Percentiles rank a stretch among this genome's conserved stretches.
phyloP scores from a whole-genome alignment of 169 alveolate species.

The Neospora caninum region DNA sequence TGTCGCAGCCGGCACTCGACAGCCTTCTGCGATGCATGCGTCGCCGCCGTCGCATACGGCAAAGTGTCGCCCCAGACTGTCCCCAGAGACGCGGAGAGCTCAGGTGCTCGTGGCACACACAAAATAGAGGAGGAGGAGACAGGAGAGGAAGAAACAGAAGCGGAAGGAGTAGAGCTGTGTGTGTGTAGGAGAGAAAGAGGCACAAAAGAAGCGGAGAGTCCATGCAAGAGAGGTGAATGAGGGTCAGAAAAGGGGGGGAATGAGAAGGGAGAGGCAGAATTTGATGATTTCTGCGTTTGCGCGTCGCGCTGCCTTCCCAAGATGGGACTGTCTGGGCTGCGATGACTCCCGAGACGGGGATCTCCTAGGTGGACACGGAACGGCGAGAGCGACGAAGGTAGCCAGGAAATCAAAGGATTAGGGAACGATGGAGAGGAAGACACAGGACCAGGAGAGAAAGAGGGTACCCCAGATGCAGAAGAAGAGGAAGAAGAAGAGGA shows the following conservation, averaged over 20 bases:
- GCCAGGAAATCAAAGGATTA: not conserved
- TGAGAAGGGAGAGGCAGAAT: not conserved
- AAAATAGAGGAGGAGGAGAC: not conserved
- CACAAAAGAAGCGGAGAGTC: not conserved
- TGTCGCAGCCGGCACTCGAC: too few relatives aligned
- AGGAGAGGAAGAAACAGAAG: not conserved
- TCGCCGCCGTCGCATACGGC: not conserved
- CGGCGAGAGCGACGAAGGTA: conserved; percentile 11
- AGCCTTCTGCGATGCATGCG: not conserved
- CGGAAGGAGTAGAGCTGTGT: not conserved
- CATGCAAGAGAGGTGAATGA: not conserved
- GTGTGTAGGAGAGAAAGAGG: not conserved
- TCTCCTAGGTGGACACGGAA: not conserved
- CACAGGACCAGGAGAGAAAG: not conserved
- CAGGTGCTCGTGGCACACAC: not conserved
- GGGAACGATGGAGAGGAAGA: not conserved
- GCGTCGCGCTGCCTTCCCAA: not conserved
- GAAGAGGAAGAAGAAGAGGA: not conserved
- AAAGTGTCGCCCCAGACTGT: not conserved
- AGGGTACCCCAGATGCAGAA: not conserved
- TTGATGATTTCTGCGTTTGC: not conserved
- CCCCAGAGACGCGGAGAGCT: not conserved
- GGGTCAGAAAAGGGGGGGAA: not conserved
- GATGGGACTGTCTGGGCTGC: too few relatives aligned
- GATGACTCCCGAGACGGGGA: not conserved